A percentile compares a stretch with the other conserved stretches of the same genome.
These are phyloP conservation scores for Phytopythium oedochilum DNA, from an alignment of 352 stramenopile species.

Conservation along the genomic window DNA sequence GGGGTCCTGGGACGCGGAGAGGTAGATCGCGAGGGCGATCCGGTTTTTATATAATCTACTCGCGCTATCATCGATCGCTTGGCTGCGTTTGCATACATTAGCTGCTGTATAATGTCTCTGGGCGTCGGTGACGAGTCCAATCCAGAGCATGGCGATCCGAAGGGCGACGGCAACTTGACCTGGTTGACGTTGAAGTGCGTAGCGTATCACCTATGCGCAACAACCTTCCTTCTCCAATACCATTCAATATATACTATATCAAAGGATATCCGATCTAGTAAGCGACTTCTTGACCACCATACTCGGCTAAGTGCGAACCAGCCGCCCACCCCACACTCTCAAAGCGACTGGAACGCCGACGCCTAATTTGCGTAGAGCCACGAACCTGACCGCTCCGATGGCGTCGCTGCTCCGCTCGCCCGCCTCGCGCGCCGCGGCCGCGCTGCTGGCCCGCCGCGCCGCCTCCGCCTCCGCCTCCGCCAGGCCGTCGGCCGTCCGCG, in stretches of 20 bases:
- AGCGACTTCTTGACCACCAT: neutral
- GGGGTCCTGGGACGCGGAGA: neutral
- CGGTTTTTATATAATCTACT: no score
- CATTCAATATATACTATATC: no score
- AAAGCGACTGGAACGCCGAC: slow-evolving; percentile 4
- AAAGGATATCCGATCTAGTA: neutral
- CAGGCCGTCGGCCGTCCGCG: no score
- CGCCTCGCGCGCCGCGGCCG: slow-evolving; percentile 24
- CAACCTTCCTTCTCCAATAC: no score
- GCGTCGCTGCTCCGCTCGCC: slow-evolving; percentile 20
- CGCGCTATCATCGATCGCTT: no score
- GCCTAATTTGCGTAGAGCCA: slow-evolving; percentile 9
- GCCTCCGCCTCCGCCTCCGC: neutral
- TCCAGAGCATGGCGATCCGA: no score
- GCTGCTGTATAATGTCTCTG: no score
- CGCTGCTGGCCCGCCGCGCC: slow-evolving; percentile 16
- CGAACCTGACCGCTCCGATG: slow-evolving; percentile 1
- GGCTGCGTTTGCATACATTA: no score
- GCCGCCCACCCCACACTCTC: neutral
- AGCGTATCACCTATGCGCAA: neutral
- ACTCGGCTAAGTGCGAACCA: neutral
- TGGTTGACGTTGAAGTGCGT: slow-evolving; percentile 8
- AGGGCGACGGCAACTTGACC: no score
- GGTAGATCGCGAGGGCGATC: no score
- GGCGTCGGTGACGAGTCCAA: no score